A percentile compares a stretch with the other conserved stretches of the same genome.
Evolutionary conservation across 2,329 filamentous ascomycete genomes (phyloP).

Genomic region (Colletotrichum phormii): DNA sequence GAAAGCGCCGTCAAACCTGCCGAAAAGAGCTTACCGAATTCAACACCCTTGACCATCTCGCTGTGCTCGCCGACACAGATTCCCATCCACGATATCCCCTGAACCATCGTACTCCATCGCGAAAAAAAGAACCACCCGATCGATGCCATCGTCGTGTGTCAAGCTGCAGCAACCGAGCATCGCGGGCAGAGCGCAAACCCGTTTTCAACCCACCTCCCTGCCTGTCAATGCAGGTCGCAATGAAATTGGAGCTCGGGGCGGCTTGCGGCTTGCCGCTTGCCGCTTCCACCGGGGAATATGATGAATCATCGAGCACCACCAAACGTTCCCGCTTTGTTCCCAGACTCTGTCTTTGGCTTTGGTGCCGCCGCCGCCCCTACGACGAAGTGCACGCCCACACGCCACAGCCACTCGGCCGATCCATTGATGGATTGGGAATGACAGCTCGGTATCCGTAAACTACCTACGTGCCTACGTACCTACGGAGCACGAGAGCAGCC

Average conservation of each 20-base stretch:
- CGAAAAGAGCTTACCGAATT: background rate
- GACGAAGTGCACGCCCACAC: too few relatives aligned
- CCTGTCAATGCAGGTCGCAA: conserved; percentile 25
- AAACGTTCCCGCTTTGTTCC: conserved; percentile 21
- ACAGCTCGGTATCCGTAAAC: background rate
- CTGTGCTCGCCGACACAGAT: background rate
- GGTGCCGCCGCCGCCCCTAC: background rate
- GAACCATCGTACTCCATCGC: background rate
- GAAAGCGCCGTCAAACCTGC: background rate
- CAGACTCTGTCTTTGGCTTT: background rate
- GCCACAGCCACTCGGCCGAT: conserved; percentile 13
- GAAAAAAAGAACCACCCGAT: background rate
- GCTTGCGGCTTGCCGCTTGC: background rate
- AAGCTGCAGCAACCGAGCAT: background rate
- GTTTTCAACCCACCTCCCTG: conserved; percentile 14
- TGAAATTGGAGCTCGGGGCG: conserved; percentile 14
- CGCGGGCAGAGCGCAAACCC: conserved; percentile 12
- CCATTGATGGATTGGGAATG: background rate
- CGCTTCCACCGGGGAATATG: conserved; percentile 5
- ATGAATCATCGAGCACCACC: conserved; percentile 33
- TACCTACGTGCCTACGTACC: too few relatives aligned
- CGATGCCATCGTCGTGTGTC: background rate
- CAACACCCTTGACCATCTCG: background rate
- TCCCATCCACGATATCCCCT: background rate
- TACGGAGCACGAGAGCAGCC: background rate